A percentile compares a stretch with the other conserved stretches of the same genome.
Conservation (phyloP, 2,329 filamentous ascomycete species). For the Hymenoscyphus occultus region DNA sequence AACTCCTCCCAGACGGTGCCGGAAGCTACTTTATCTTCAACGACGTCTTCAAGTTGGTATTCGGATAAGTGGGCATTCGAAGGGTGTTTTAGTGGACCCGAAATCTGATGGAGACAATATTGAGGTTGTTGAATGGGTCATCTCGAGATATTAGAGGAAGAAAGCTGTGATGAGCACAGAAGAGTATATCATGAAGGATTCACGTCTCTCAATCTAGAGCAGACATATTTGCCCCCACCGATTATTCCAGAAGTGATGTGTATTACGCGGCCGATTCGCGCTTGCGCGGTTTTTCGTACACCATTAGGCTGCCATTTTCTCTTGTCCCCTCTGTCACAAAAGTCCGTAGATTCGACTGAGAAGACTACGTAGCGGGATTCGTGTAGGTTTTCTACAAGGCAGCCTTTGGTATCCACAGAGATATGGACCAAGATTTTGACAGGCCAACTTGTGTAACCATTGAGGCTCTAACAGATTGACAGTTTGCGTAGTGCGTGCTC, state of each 20-base stretch:
- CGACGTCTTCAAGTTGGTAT: conserved; percentile 91
- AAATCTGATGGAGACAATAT: conserved; percentile 13
- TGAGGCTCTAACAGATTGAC: not conserved
- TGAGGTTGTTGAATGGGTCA: conserved; percentile 25
- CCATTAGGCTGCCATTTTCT: not conserved
- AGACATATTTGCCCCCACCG: not conserved
- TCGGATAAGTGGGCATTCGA: conserved; percentile 40
- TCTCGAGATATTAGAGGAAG: conserved; percentile 21
- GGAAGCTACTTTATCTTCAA: conserved; percentile 86
- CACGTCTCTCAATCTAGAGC: conserved; percentile 2
- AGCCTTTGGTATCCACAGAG: not conserved
- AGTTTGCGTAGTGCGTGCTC: not conserved
- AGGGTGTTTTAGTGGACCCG: conserved; percentile 22
- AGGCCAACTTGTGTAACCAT: not conserved
- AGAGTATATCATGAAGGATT: conserved; percentile 6
- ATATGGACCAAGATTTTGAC: not conserved
- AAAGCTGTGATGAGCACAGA: not conserved
- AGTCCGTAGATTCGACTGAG: not conserved
- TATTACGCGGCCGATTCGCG: not conserved
- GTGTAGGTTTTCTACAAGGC: not conserved
- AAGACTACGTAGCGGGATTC: not conserved
- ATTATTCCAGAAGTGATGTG: not conserved
- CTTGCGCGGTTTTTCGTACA: not conserved
- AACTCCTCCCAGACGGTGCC: conserved; percentile 65
- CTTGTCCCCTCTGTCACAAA: not conserved